Base-by-base conservation (phyloP, 148 eudicot genomes). In the Arbutus unedo region DNA sequence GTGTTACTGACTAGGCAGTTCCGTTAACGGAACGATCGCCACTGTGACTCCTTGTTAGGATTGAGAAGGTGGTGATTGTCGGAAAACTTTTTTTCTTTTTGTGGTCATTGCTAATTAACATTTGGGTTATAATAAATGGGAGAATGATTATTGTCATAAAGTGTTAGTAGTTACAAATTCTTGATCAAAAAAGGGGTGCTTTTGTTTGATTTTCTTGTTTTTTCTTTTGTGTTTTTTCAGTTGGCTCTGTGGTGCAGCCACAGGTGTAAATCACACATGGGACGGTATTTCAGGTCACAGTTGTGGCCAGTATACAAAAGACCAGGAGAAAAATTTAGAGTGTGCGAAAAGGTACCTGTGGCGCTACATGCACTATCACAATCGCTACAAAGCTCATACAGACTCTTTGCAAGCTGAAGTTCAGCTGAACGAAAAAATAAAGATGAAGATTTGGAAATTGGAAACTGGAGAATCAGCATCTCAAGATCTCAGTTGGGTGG, bases 161-260 rank as follows among this genome's bases (percentile, higher is more conserved):
- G 11, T 50, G 16, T 49, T 75, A 50, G 38, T 16, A 75, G 78
- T 75, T 75, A 44, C 10, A 21, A 18, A 6, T 64, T 62, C 19
- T 81, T 41, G 57, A 66, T 70, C 31, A 8, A 53, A 49, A 49
- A 77, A 43, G 11, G 18, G 71, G 5, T 78, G 53, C 38, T 43
- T 31, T 31, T 78, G 50, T 57, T 59, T 78, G 8, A 48, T 77
- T 31, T 64, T 16, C 76, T 47, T 25, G 43, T 70, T 49, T 75
- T 59, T 13, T 41, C 49, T 50, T 67, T 60, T 31, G 38, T 31
- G 56, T 81, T 64, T n/a, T 57, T 86, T 85, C 78, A 92, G 98
- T 84, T 93, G 95, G 95, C 77, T 91, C 74, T 93, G 98, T 91
- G 95, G 91, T 74, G 91, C 84, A 77, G 91, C 92, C 51, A 93